Conservation (phyloP, 345 rosid species). For the Citrus glauca region DNA sequence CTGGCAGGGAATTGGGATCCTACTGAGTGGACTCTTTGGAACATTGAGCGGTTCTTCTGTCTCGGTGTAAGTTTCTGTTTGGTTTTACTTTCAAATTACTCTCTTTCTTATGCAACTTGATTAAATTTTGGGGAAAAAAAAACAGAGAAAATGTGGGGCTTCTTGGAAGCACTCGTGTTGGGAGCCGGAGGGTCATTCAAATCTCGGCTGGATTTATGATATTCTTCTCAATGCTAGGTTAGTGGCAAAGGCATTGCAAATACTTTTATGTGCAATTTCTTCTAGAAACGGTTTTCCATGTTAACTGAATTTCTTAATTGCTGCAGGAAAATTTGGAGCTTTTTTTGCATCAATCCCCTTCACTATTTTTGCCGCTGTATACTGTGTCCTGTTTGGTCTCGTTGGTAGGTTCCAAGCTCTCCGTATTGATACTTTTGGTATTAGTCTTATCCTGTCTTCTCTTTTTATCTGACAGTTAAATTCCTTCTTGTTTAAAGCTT, state of each 20-base stretch:
- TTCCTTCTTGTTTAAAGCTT: conserved; percentile 45
- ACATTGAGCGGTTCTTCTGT: conserved; percentile 78
- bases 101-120: not conserved
- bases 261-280: not conserved
- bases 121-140: conserved; percentile 16
- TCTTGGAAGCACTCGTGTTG: conserved; percentile 94
- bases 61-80: conserved; percentile 58
- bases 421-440: not conserved
- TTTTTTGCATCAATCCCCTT: conserved; percentile 95
- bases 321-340: conserved; percentile 92
- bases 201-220: conserved; percentile 98
- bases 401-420: conserved; percentile 50
- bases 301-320: not conserved
- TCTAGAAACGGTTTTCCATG: not conserved
- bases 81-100: conserved; percentile 9
- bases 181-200: conserved; percentile 96
- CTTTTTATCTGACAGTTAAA: not conserved
- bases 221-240: conserved; percentile 90
- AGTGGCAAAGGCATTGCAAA: conserved; percentile 12
- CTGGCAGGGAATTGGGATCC: conserved; percentile 98
- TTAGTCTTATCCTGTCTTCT: not conserved
- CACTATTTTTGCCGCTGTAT: conserved; percentile 86
- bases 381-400: conserved; percentile 88
- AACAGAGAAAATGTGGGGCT: conserved; percentile 93
- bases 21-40: conserved; percentile 83